These are phyloP conservation scores for Lactarius akahatsu DNA, from an alignment of 768 basidiomycete genomes.

Conservation along the genomic window DNA sequence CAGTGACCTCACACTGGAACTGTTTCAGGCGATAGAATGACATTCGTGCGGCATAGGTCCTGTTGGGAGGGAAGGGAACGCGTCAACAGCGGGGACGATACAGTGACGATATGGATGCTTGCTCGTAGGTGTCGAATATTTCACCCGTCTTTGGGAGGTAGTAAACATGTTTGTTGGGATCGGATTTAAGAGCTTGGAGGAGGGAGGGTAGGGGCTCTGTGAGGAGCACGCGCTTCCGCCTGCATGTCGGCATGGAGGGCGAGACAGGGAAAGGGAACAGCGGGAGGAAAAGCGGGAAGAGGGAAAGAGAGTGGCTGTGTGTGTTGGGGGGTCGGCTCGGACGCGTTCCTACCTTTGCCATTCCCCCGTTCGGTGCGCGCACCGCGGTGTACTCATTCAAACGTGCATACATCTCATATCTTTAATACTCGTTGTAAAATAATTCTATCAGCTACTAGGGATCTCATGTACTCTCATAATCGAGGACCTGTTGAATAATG, in stretches of 20 bases:
- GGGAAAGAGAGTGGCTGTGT: slow-evolving; percentile 28
- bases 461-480: slow-evolving; percentile 38
- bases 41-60: slow-evolving; percentile 86
- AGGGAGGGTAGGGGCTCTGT: slow-evolving; percentile 74
- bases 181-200: slow-evolving; percentile 59
- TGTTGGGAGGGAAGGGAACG: slow-evolving; percentile 32
- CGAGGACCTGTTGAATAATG: slow-evolving; percentile 54
- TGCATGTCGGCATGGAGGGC: slow-evolving; percentile 75
- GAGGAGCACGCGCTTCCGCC: slow-evolving; percentile 87
- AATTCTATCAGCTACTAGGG: background rate
- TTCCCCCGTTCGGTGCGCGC: slow-evolving; percentile 3
- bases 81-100: slow-evolving; percentile 31
- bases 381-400: background rate
- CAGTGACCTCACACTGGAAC: slow-evolving; percentile 97
- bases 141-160: slow-evolving; percentile 94
- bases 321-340: slow-evolving; percentile 26
- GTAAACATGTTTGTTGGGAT: slow-evolving; percentile 77
- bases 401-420: background rate
- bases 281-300: slow-evolving; percentile 29
- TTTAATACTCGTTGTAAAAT: background rate
- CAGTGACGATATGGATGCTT: slow-evolving; percentile 40
- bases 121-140: slow-evolving; percentile 98
- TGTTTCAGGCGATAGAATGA: slow-evolving; percentile 92
- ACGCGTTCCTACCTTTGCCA: slow-evolving; percentile 24
- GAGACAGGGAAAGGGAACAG: slow-evolving; percentile 24